Percentiles rank a stretch among this genome's conserved stretches.
Evolutionary conservation across 768 basidiomycete genomes (phyloP).

Genomic region (Pholiota microspora): DNA sequence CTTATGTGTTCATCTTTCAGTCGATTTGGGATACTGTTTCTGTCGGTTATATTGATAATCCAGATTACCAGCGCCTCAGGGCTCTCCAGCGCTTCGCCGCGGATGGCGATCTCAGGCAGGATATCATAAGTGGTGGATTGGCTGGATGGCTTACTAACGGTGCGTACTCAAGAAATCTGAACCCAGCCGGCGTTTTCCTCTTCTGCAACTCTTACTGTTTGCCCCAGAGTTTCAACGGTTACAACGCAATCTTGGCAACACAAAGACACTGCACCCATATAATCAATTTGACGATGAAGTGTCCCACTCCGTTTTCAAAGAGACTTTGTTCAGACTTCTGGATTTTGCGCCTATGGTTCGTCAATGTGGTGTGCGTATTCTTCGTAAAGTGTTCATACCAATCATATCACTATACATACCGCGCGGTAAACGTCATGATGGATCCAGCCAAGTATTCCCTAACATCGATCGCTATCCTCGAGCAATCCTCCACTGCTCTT

Average conservation of each 20-base stretch:
- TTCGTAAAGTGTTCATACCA: neutral
- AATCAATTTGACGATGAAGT: no score
- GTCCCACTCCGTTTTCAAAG: no score
- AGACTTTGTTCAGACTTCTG: no score
- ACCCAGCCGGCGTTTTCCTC: neutral
- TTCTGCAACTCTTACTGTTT: neutral
- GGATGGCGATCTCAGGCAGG: conserved; percentile 29
- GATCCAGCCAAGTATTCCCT: conserved; percentile 35
- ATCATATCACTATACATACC: conserved; percentile 30
- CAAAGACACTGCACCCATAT: conserved; percentile 21
- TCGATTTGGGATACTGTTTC: conserved; percentile 29
- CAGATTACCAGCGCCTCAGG: conserved; percentile 27
- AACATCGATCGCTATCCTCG: conserved; percentile 37
- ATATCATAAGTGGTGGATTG: conserved; percentile 37
- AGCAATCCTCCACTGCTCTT: conserved; percentile 32
- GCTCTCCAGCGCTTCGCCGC: conserved; percentile 28
- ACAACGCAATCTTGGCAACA: conserved; percentile 19
- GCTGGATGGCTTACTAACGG: conserved; percentile 29
- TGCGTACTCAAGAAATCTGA: conserved; percentile 9
- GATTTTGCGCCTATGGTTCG: no score
- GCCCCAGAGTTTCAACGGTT: conserved; percentile 29
- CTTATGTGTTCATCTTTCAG: conserved; percentile 14
- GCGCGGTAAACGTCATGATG: conserved; percentile 28
- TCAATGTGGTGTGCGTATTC: conserved; percentile 18
- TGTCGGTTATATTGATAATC: conserved; percentile 29